These are phyloP conservation scores for Clavaria fumosa DNA, from an alignment of 768 basidiomycete species.

Conservation along the genomic window DNA sequence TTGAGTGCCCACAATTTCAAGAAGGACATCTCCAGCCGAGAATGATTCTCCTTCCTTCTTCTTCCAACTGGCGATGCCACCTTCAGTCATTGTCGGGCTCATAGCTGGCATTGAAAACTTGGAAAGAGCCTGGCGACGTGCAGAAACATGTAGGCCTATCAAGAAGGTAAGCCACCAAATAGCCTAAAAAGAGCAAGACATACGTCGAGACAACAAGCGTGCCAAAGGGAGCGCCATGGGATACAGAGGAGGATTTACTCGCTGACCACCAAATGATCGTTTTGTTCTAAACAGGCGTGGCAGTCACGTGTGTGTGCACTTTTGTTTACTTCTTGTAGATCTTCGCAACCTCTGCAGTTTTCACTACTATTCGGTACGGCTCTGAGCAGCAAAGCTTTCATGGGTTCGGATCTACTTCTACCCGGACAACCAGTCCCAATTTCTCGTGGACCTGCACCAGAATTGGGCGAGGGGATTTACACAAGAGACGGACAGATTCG, in stretches of 20 bases:
- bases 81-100: constrained; percentile 99
- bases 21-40: constrained; percentile 78
- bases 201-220: constrained; percentile 54
- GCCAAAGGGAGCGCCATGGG: constrained; percentile 45
- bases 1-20: constrained; percentile 81
- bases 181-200: constrained; percentile 12
- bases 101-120: constrained; percentile 96
- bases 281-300: too few species aligned
- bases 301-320: too few species aligned
- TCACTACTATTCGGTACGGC: too few species aligned
- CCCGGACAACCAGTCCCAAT: constrained; percentile 67
- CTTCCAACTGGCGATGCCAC: constrained; percentile 96
- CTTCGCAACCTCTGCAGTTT: too few species aligned
- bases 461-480: constrained; percentile 55
- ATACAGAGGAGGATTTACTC: too few species aligned
- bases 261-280: too few species aligned
- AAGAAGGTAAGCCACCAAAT: background rate
- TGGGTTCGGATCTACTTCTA: constrained; percentile 26
- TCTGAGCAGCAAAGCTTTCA: too few species aligned
- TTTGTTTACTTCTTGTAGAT: too few species aligned
- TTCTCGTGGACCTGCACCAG: constrained; percentile 37
- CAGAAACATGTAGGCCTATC: constrained; percentile 71
- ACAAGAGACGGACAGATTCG: constrained; percentile 43
- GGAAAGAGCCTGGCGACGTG: constrained; percentile 60
- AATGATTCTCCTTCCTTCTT: constrained; percentile 91